A percentile compares a stretch with the other conserved stretches of the same genome.
These are phyloP conservation scores for Diospyros lotus DNA, from an alignment of 148 eudicot genomes.

Conservation along the genomic window DNA sequence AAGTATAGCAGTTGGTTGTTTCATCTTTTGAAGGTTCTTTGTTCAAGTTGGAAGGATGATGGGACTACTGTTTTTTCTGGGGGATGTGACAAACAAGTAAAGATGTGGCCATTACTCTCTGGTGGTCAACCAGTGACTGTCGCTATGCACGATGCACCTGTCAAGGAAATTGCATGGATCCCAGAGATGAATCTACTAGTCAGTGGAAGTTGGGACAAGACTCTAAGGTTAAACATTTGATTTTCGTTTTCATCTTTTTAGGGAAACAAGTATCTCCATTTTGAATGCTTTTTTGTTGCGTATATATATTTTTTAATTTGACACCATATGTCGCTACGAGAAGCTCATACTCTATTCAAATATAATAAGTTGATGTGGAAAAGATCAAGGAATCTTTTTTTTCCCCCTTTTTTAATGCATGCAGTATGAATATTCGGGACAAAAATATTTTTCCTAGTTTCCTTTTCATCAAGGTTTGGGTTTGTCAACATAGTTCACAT, in stretches of 20 bases:
- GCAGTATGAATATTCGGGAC: too few species aligned
- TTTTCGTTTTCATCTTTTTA: neutral
- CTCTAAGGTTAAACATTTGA: conserved; percentile 42
- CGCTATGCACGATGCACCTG: conserved; percentile 91
- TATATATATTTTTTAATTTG: neutral
- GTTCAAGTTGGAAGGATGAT: conserved; percentile 97
- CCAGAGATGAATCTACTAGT: conserved; percentile 82
- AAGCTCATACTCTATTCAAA: neutral
- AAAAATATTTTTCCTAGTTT: too few species aligned
- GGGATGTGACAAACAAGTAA: conserved; percentile 94
- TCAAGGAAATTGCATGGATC: conserved; percentile 91
- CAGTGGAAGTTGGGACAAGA: conserved; percentile 95
- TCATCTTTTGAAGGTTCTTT: conserved; percentile 51
- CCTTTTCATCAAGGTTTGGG: too few species aligned
- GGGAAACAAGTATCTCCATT: neutral
- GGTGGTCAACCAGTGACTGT: conserved; percentile 80
- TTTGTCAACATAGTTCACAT: too few species aligned
- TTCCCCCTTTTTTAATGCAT: too few species aligned
- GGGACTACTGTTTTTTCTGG: conserved; percentile 94
- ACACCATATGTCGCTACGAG: neutral
- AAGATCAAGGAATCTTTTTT: too few species aligned
- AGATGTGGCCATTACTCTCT: conserved; percentile 87
- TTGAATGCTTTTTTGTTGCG: neutral
- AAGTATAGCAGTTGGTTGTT: neutral
- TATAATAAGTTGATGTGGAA: neutral